phyloP scores from a whole-genome alignment of 2,329 filamentous ascomycete genomes.

The Sporothrix phasma region DNA sequence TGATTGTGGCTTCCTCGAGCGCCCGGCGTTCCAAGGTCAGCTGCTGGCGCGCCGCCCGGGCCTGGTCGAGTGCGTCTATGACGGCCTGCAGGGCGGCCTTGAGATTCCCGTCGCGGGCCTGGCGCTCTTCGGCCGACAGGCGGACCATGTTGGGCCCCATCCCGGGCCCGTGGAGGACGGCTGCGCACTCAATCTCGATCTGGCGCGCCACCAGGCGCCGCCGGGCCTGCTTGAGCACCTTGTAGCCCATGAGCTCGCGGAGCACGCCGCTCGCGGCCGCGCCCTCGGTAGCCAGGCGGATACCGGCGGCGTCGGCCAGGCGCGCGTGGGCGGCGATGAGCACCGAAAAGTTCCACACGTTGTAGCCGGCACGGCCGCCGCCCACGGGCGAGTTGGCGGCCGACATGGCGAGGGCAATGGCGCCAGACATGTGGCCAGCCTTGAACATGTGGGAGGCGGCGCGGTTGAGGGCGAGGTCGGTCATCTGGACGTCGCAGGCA shows the following conservation, averaged over 20 bases:
- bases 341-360: constrained; percentile 26
- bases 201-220: constrained; percentile 13
- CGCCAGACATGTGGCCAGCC: constrained; percentile 23
- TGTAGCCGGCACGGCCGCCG: constrained; percentile 23
- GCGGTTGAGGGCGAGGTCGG: constrained; percentile 23
- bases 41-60: constrained; percentile 17
- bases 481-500: constrained; percentile 19
- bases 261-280: constrained; percentile 16
- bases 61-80: constrained; percentile 19
- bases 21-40: constrained; percentile 18
- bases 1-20: constrained; percentile 21
- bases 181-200: background rate
- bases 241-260: constrained; percentile 18
- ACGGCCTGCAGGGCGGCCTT: constrained; percentile 19
- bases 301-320: constrained; percentile 22
- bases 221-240: constrained; percentile 19
- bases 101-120: background rate
- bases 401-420: constrained; percentile 23
- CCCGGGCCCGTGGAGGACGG: background rate
- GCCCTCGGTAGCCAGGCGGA: constrained; percentile 21
- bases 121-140: background rate
- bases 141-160: background rate
- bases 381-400: constrained; percentile 20
- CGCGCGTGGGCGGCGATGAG: constrained; percentile 22
- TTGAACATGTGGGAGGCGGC: constrained; percentile 24